Conservation (phyloP, 768 basidiomycete genomes). For the Lentinula boryana region DNA sequence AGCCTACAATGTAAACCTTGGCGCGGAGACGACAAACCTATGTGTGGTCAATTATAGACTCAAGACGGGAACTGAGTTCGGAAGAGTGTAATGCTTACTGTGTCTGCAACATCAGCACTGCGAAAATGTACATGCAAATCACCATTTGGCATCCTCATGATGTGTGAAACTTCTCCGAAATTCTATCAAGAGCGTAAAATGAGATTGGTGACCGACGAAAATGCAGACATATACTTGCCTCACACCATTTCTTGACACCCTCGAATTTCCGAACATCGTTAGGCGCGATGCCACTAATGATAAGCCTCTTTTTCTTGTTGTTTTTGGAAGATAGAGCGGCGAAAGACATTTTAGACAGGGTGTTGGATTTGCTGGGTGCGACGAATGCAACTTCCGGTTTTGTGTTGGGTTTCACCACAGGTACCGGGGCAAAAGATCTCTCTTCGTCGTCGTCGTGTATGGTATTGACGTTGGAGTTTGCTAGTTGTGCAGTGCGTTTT, state of each 20-base stretch:
- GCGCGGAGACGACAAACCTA: conserved; percentile 79
- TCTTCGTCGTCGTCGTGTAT: conserved; percentile 22
- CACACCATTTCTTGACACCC: conserved; percentile 69
- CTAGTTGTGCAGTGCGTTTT: conserved; percentile 20
- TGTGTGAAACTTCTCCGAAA: conserved; percentile 73
- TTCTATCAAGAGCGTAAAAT: conserved; percentile 31
- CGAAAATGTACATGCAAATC: conserved; percentile 76
- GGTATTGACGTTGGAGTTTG: conserved; percentile 12
- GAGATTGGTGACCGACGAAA: conserved; percentile 4
- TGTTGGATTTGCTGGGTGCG: conserved; percentile 15
- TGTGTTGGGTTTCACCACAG: not conserved
- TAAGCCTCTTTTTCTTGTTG: conserved; percentile 58
- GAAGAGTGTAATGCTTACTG: conserved; percentile 37
- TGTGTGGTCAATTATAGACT: not conserved
- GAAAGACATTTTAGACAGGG: conserved; percentile 29
- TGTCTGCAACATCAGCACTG: conserved; percentile 74
- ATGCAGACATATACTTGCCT: conserved; percentile 37
- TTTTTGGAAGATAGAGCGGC: conserved; percentile 34
- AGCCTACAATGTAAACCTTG: conserved; percentile 65
- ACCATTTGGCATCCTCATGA: conserved; percentile 68
- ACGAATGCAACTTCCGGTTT: conserved; percentile 32
- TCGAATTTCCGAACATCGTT: conserved; percentile 61
- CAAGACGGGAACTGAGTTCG: too few relatives aligned
- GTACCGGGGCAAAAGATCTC: conserved; percentile 12
- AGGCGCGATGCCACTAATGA: conserved; percentile 62